Conservation (phyloP, 2,329 filamentous ascomycete genomes). For the Pseudogymnoascus sp. region DNA sequence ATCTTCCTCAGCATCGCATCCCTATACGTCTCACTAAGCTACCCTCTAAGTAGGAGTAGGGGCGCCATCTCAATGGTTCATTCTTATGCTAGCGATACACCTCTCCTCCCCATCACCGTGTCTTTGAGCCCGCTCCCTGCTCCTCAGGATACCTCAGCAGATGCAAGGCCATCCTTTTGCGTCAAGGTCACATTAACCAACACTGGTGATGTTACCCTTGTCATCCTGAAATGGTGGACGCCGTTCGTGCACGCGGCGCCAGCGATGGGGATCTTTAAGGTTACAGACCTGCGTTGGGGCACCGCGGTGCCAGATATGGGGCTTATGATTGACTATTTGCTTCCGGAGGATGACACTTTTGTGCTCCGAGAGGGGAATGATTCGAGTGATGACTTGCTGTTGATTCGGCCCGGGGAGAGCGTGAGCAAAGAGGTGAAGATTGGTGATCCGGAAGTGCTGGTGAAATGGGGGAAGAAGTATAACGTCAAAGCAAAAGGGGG, state of each 20-base stretch:
- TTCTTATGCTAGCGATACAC: neutral
- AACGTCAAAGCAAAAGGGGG: constrained; percentile 28
- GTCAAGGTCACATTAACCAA: constrained; percentile 24
- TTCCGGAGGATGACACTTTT: neutral
- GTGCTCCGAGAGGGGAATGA: neutral
- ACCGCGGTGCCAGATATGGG: neutral
- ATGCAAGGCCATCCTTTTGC: constrained; percentile 8
- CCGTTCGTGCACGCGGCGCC: constrained; percentile 31
- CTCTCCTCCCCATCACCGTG: neutral
- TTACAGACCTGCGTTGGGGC: constrained; percentile 17
- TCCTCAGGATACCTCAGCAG: neutral
- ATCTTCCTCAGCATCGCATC: neutral
- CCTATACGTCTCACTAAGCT: neutral
- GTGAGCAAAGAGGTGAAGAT: constrained; percentile 21
- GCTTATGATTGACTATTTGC: neutral
- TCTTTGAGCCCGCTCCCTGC: neutral
- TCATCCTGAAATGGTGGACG: constrained; percentile 32
- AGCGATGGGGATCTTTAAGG: constrained; percentile 27
- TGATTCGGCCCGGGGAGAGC: constrained; percentile 17
- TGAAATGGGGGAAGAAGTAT: constrained; percentile 30
- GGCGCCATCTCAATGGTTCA: neutral
- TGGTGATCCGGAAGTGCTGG: constrained; percentile 24
- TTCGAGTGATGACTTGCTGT: neutral
- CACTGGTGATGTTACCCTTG: constrained; percentile 24
- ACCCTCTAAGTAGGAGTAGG: neutral